Conservation (phyloP, 129 eudicot genomes). For the Flaveria brownii region DNA sequence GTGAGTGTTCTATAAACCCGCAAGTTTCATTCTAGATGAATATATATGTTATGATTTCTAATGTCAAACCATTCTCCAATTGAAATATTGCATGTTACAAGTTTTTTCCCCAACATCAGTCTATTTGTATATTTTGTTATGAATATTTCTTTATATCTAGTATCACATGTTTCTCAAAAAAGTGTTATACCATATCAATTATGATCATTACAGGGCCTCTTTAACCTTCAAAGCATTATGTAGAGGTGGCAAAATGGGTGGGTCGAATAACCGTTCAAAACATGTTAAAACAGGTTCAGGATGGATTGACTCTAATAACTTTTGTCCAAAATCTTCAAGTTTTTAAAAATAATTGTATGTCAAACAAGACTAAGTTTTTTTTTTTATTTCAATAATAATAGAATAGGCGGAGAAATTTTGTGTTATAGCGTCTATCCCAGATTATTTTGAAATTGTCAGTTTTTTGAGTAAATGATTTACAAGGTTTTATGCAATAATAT, state of each 20-base stretch:
- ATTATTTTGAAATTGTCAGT: no score
- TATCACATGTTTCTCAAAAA: not conserved
- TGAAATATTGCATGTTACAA: not conserved
- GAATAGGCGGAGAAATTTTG: no score
- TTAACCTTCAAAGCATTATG: slow-evolving; percentile 6
- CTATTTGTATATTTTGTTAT: slow-evolving; percentile 6
- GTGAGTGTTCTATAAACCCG: slow-evolving; percentile 44
- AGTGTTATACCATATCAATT: not conserved
- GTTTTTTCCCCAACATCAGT: not conserved
- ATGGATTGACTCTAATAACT: not conserved
- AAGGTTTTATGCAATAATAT: not conserved
- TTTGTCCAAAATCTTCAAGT: not conserved
- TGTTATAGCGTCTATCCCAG: no score
- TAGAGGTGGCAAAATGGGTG: not conserved
- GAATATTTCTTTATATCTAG: not conserved
- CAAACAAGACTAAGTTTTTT: not conserved
- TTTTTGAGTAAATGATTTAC: not conserved
- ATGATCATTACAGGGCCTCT: not conserved
- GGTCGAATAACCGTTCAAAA: not conserved
- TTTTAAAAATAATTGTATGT: not conserved
- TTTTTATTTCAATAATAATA: slow-evolving; percentile 2
- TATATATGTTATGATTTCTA: not conserved
- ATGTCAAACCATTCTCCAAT: not conserved
- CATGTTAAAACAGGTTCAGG: not conserved
- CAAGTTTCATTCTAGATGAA: slow-evolving; percentile 18